These are phyloP conservation scores for Neurospora sp. DNA, from an alignment of 495 filamentous ascomycete genomes.

Conservation along the genomic window DNA sequence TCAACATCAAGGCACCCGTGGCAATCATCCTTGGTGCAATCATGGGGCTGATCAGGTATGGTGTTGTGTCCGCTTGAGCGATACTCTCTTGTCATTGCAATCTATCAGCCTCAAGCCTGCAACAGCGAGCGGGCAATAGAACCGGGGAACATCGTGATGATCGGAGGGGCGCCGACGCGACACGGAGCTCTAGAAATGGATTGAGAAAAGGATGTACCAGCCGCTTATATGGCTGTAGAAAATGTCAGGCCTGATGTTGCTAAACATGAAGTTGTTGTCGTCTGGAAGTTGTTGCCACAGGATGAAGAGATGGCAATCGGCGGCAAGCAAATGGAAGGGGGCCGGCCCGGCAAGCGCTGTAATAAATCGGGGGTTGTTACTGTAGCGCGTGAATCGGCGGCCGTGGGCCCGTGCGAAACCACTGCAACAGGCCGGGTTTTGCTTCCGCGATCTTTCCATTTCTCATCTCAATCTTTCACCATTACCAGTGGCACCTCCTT, in stretches of 20 bases:
- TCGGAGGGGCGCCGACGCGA: neutral
- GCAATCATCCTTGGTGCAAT: slow-evolving; percentile 58
- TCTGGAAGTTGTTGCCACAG: no score
- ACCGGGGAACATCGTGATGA: neutral
- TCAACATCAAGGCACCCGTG: slow-evolving; percentile 46
- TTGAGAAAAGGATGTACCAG: neutral
- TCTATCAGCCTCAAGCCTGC: neutral
- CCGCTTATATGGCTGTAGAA: neutral
- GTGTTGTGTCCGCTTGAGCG: slow-evolving; percentile 28
- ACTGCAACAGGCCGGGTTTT: no score
- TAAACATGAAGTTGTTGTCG: neutral
- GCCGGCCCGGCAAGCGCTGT: no score
- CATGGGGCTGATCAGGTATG: slow-evolving; percentile 57
- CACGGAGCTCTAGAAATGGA: neutral
- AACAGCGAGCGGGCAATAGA: neutral
- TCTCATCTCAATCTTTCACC: neutral
- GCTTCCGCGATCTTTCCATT: no score
- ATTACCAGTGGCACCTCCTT: neutral
- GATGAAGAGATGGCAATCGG: no score
- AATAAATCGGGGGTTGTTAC: no score
- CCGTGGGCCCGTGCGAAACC: no score
- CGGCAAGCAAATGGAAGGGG: no score
- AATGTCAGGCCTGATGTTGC: neutral
- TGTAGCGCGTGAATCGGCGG: no score
- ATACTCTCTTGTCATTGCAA: neutral